These are phyloP conservation scores for Zalaria sp. DNA, from an alignment of 2,329 filamentous ascomycete species.

Conservation along the genomic window DNA sequence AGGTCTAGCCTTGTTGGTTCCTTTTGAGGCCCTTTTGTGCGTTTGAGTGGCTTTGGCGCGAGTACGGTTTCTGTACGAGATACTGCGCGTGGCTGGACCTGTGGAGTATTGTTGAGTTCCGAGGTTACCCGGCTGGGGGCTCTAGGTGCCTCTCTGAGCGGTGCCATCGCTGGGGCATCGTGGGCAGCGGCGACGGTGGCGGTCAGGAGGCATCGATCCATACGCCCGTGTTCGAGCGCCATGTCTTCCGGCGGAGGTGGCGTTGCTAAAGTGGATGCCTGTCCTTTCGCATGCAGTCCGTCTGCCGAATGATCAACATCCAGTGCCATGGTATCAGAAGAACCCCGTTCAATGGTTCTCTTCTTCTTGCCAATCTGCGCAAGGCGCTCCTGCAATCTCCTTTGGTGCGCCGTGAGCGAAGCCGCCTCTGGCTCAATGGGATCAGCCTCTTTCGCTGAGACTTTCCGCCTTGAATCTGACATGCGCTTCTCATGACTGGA, in stretches of 20 bases:
- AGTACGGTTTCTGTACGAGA: background rate
- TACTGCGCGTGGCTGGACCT: background rate
- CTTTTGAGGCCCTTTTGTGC: constrained; percentile 1
- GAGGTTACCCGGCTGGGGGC: too few relatives aligned
- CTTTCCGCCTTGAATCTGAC: too few relatives aligned
- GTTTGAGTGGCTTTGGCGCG: background rate
- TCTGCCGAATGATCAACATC: background rate
- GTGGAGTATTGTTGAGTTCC: too few relatives aligned
- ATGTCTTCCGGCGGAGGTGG: background rate
- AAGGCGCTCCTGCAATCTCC: constrained; percentile 14
- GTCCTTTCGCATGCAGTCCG: background rate
- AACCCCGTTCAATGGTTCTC: constrained; percentile 1
- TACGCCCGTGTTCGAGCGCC: constrained; percentile 5
- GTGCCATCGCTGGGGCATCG: too few relatives aligned
- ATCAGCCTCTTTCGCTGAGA: constrained; percentile 9
- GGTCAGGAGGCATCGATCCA: constrained; percentile 4
- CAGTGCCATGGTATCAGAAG: background rate
- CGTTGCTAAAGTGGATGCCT: background rate
- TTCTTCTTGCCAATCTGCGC: constrained; percentile 14
- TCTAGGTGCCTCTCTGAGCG: too few relatives aligned
- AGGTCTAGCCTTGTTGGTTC: constrained; percentile 11
- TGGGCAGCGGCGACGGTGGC: constrained; percentile 1
- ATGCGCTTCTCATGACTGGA: background rate
- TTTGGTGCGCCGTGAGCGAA: constrained; percentile 5
- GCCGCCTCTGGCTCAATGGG: constrained; percentile 1